These are phyloP conservation scores for Flaveria robusta DNA, from an alignment of 129 eudicot genomes.

Conservation along the genomic window DNA sequence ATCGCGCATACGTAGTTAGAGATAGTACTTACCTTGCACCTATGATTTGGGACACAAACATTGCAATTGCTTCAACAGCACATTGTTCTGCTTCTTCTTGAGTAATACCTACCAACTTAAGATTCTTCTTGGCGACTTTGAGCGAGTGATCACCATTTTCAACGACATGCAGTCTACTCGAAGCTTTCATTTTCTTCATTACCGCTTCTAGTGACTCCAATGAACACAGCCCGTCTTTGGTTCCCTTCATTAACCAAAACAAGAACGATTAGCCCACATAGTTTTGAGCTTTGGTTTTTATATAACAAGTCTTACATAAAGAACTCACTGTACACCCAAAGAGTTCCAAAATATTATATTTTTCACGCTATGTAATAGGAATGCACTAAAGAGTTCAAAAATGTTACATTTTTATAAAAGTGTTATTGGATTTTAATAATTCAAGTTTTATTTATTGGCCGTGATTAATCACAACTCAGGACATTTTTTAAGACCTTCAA, in stretches of 20 bases:
- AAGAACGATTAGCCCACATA: background rate
- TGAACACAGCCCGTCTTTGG: constrained; percentile 79
- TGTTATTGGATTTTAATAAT: too few relatives aligned
- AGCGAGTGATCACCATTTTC: constrained; percentile 93
- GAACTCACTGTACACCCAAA: background rate
- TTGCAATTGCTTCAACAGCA: constrained; percentile 68
- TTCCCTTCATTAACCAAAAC: constrained; percentile 51
- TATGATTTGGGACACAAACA: constrained; percentile 51
- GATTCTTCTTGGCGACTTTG: constrained; percentile 75
- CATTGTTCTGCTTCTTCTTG: constrained; percentile 66
- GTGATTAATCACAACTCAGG: too few relatives aligned
- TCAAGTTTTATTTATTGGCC: too few relatives aligned
- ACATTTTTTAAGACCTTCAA: too few relatives aligned
- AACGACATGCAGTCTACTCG: constrained; percentile 56
- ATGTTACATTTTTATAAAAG: too few relatives aligned
- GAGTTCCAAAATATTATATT: background rate
- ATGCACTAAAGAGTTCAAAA: too few relatives aligned
- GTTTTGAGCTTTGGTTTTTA: background rate
- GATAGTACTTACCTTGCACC: constrained; percentile 25
- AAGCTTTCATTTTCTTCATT: constrained; percentile 56
- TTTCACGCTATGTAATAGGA: background rate
- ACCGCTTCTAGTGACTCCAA: constrained; percentile 60
- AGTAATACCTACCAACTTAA: constrained; percentile 48
- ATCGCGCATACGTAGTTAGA: constrained; percentile 8
- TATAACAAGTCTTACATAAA: background rate